Evolutionary conservation across 306 rosid species (phyloP).

Genomic region (Neltuma alba): DNA sequence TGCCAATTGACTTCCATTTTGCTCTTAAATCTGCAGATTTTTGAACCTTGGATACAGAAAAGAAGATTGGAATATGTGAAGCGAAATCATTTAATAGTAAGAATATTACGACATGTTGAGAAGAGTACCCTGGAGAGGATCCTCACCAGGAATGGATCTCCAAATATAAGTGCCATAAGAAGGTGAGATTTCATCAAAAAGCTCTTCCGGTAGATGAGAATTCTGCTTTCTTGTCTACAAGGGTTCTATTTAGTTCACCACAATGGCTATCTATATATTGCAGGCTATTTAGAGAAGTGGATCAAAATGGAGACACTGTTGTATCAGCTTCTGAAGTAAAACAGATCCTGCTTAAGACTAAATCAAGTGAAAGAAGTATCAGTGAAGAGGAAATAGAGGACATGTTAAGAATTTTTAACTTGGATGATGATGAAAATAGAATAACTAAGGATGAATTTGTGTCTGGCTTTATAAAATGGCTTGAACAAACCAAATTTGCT

Average conservation of each 20-base stretch:
- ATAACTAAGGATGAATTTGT: slow-evolving; percentile 50
- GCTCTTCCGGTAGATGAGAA: not conserved
- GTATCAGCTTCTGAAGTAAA: slow-evolving; percentile 45
- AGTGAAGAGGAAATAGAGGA: slow-evolving; percentile 38
- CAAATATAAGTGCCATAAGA: slow-evolving; percentile 38
- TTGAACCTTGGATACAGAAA: slow-evolving; percentile 45
- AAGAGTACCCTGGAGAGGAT: slow-evolving; percentile 40
- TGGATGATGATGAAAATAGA: slow-evolving; percentile 32
- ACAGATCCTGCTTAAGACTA: slow-evolving; percentile 40
- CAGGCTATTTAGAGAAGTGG: slow-evolving; percentile 51
- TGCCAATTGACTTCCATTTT: not conserved
- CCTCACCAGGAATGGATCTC: slow-evolving; percentile 37
- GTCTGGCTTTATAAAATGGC: slow-evolving; percentile 47
- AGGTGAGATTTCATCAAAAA: slow-evolving; percentile 32
- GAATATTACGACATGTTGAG: slow-evolving; percentile 35
- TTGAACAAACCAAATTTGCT: slow-evolving; percentile 42
- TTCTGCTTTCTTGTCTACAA: not conserved
- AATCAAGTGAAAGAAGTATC: slow-evolving; percentile 25
- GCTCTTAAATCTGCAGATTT: slow-evolving; percentile 33
- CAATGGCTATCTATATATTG: not conserved
- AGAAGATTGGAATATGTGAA: slow-evolving; percentile 45
- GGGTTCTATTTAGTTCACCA: not conserved
- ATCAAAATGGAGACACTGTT: slow-evolving; percentile 43
- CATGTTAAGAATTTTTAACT: slow-evolving; percentile 43
- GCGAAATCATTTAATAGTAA: slow-evolving; percentile 32